Base-by-base conservation (phyloP, 73 alveolate species). In the Stentor roeselii region DNA sequence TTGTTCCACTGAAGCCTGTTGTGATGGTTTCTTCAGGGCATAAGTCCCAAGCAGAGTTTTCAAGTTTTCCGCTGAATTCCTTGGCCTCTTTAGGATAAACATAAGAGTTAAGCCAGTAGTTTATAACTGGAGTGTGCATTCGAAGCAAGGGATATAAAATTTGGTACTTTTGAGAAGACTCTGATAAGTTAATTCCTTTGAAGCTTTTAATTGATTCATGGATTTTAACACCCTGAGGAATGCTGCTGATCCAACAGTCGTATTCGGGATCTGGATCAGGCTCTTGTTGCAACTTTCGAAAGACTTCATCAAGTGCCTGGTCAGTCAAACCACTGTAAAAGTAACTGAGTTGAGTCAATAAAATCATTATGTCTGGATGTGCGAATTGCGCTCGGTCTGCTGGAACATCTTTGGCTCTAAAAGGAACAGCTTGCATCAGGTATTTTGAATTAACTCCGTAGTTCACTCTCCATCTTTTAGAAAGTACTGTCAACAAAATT, bases 301-400 rank as follows among this genome's bases (percentile, higher is more conserved):
- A 50, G 6, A 50, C 67, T 50, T 50, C 21, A 50, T 50, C 67
- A 11, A 50, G 21, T 50, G 6, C 30, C 21, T 6, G 21, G 21
- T 6, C 6, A 11, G 67, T 11, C 36, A 86, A 78, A 27, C 91
- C 91, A 59, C 82, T 84, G 39, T 86, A 83, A 34, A 40, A 40
- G 30, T 86, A 86, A 82, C 89, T 59, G 3, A 83, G 82, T 15
- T 76, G 42, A 39, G 91, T 86, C 60, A 86, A 60, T 15, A 83
- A 75, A n/a, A 86, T 86, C 76, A 84, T 84, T 60, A 86, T 38
- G 60, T 86, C 91, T 3, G 91, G 91, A n/a, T 86, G 91, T 30
- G 84, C 83, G 60, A 78, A 86, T 84, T 86, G 88, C n/a, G 91
- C 75, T 40, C 88, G 58, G 35, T 86, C 91, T 34, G 89, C 75